Evolutionary conservation across 306 rosid species (phyloP).

Genomic region (Arachis hypogaea): DNA sequence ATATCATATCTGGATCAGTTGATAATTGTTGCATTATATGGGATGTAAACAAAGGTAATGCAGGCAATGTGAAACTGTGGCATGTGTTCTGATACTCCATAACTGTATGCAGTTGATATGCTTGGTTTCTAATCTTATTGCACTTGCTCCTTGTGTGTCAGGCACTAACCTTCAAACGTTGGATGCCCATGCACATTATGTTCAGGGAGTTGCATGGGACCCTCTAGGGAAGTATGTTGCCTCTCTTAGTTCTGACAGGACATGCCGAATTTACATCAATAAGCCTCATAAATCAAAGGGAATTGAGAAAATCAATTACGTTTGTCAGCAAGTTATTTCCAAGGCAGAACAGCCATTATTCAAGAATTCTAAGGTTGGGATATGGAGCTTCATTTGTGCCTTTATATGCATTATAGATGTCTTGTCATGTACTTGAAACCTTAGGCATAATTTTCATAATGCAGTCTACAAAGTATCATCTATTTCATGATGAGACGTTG

Average conservation of each 20-base stretch:
- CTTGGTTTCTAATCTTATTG: conserved; percentile 25
- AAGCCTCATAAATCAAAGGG: conserved; percentile 76
- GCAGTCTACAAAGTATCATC: conserved; percentile 77
- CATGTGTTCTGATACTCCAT: conserved; percentile 12
- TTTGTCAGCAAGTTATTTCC: conserved; percentile 76
- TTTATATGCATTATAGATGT: conserved; percentile 17
- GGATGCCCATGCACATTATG: conserved; percentile 89
- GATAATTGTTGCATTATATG: conserved; percentile 94
- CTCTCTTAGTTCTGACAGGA: conserved; percentile 93
- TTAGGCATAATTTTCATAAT: conserved; percentile 34
- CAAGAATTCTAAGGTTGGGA: conserved; percentile 74
- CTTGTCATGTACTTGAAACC: conserved; percentile 36
- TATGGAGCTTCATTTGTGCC: conserved; percentile 29
- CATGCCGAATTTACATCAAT: conserved; percentile 79
- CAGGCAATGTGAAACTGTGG: conserved; percentile 4
- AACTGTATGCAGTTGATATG: not conserved
- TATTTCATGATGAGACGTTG: conserved; percentile 88
- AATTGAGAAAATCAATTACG: conserved; percentile 63
- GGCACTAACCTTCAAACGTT: conserved; percentile 87
- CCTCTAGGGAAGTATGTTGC: conserved; percentile 77
- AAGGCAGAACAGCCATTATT: conserved; percentile 68
- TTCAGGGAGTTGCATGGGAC: conserved; percentile 98
- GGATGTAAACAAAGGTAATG: conserved; percentile 85
- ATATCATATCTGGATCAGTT: conserved; percentile 86
- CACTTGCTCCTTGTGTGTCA: conserved; percentile 41